Base-by-base conservation (phyloP, 2,329 filamentous ascomycete species). In the Mariannaea sp. region DNA sequence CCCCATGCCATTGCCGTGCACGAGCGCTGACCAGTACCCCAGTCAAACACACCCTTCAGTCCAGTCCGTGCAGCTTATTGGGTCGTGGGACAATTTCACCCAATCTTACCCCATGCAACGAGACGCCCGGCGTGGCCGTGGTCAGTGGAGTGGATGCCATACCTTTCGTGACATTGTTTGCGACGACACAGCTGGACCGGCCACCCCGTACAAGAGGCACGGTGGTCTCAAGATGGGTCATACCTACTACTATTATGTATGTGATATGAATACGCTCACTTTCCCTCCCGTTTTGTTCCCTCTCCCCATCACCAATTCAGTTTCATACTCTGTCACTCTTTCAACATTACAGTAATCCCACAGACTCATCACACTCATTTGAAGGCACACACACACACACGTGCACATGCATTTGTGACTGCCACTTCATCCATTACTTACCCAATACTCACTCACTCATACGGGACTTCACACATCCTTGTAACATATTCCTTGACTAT, bases 81-180 rank as follows among this genome's bases (percentile, higher is more conserved):
- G 93, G 58, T 96, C 92, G 59, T 97, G 93, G 93, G 92, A 97
- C 76, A 96, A 96, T 76, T 97, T 97, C 74, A 79, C 81, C 56
- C 85, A 82, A 67, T 78, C 84, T 43, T 93, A 96, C 77, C 78
- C 77, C 39, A 92, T 97, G 86, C 85, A 93, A 70, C 84, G 86
- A 64, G 93, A 97, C 74, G 76, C 75, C 59, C 85, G 88, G 68
- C 85, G 88, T 63, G 88, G 90, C 61, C 80, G 79, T 53, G 85
- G 86, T 58, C 85, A 90, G 71, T 97, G 92, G 92, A 86, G 86
- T 67, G 93, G 92, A 36, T 96, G 91, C 71, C 89, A 94, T 75
- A 84, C 84, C 30, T 96, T 96, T 73, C 85, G 87, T 58, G 85
- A 94, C 70, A 94, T 95, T 68, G 85, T 90, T 64, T 91, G 87